Evolutionary conservation across 2,329 filamentous ascomycete genomes (phyloP), one percentile per base, ranked within the genome.

Genomic region (Verticillium isaacii): DNA sequence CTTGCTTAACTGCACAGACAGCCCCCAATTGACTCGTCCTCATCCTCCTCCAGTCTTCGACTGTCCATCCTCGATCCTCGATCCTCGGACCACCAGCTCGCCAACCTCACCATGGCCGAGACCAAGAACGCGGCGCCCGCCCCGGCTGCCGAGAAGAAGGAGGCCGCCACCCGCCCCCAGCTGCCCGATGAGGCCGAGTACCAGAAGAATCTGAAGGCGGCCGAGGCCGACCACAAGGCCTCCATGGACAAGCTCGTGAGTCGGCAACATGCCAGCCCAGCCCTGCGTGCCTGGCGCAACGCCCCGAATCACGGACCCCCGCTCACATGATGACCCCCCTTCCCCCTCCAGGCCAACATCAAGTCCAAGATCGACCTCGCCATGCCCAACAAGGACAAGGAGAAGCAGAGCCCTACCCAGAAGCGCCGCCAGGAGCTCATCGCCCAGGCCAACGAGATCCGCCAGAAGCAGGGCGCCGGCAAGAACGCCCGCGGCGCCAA

Each of bases 401-500:
- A 94, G 74, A 88, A 92, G 77, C 91, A 91, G 72, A 92, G 87
- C 37, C 92, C 94, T 15, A 82, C 85, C 64, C 89, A 88, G 71
- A 92, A 96, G 82, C 91, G 89, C 74, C 91, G 93, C 72, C 86
- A 92, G 75, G 92, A 97, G 76, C 87, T 98, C 67, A 90, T 92
- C 70, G 81, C 87, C 60, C 87, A 98, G 79, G 85, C 93, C 70
- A 89, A 89, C 73, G 85, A 90, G 68, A 97, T 99, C 77, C 89
- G 91, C 66, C 85, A 89, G 75, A 89, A 95, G 80, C 95, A 98
- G 80, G 89, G 89, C 68, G 89, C 87, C 63, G 91, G 92, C 81
- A 99, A 99, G 84, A 85, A 88, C 63, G 88, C 90, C 60, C 90
- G 93, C 61, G 85, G 84, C 69, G 83, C 85, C 72, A 89, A 93